A percentile compares a stretch with the other conserved stretches of the same genome.
Evolutionary conservation across 1,284 basidiomycete genomes (phyloP).

Genomic region (Ustilago bromivora): DNA sequence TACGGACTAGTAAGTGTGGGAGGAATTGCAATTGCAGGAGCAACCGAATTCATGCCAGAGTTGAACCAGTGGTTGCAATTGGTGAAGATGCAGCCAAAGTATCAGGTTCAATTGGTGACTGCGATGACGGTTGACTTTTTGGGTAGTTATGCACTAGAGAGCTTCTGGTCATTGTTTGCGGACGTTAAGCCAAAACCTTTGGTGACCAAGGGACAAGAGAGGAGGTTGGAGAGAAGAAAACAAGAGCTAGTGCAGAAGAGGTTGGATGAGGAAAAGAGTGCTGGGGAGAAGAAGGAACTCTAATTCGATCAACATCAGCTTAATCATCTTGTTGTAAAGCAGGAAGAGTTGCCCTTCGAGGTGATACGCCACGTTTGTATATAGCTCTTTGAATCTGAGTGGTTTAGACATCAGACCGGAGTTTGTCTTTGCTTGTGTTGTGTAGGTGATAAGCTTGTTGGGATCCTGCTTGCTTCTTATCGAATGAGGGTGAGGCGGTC

Average conservation of each 20-base stretch:
- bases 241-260: constrained; percentile 22
- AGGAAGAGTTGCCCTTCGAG: too few relatives aligned
- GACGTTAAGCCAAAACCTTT: constrained; percentile 78
- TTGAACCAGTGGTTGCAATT: constrained; percentile 96
- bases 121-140: constrained; percentile 89
- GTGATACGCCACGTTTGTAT: too few relatives aligned
- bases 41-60: constrained; percentile 87
- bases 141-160: constrained; percentile 87
- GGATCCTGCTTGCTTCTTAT: too few relatives aligned
- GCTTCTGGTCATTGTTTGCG: constrained; percentile 88
- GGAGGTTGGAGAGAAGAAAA: constrained; percentile 51
- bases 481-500: too few relatives aligned
- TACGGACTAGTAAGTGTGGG: constrained; percentile 62
- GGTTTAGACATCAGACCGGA: too few relatives aligned
- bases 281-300: constrained; percentile 37
- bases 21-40: constrained; percentile 61
- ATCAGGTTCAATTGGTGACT: constrained; percentile 69
- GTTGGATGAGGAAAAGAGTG: constrained; percentile 5
- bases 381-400: too few relatives aligned
- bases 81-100: constrained; percentile 84
- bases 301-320: neutral
- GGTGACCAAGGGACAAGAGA: constrained; percentile 48
- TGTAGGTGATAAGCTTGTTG: too few relatives aligned
- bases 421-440: too few relatives aligned
- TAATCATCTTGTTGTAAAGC: too few relatives aligned